Evolutionary conservation across 2,329 filamentous ascomycete species (phyloP).

Genomic region (Fusarium hainanense): DNA sequence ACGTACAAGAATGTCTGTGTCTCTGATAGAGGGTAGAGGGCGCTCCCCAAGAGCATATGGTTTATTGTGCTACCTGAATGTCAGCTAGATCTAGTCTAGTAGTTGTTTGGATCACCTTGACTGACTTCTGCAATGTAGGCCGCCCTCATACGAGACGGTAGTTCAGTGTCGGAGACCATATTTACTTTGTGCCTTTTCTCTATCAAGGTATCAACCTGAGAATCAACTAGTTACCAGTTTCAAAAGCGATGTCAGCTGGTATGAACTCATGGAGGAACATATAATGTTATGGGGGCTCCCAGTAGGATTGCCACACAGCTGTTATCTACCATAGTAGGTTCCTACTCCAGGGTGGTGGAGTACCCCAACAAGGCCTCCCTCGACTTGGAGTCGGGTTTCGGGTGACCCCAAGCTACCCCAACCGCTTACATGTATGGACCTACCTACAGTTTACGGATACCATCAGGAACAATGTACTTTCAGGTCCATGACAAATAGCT

Average conservation of each 20-base stretch:
- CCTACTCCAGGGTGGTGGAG: neutral
- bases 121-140: slow-evolving; percentile 10
- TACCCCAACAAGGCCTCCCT: slow-evolving; percentile 4
- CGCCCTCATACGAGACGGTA: slow-evolving; percentile 1
- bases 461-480: neutral
- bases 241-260: neutral
- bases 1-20: slow-evolving; percentile 6
- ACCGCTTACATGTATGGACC: neutral
- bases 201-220: neutral
- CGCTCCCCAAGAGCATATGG: slow-evolving; percentile 15
- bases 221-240: neutral
- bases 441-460: neutral
- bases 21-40: neutral
- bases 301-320: neutral
- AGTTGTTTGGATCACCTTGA: neutral
- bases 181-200: neutral
- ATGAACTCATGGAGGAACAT: neutral
- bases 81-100: neutral
- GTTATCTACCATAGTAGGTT: too few relatives aligned
- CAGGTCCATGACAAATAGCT: neutral
- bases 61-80: neutral
- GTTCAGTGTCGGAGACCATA: neutral
- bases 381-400: slow-evolving; percentile 5
- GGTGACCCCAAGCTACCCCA: slow-evolving; percentile 1
- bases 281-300: neutral